Evolutionary conservation across 768 basidiomycete genomes (phyloP).

Genomic region (Filobasidium floriforme): DNA sequence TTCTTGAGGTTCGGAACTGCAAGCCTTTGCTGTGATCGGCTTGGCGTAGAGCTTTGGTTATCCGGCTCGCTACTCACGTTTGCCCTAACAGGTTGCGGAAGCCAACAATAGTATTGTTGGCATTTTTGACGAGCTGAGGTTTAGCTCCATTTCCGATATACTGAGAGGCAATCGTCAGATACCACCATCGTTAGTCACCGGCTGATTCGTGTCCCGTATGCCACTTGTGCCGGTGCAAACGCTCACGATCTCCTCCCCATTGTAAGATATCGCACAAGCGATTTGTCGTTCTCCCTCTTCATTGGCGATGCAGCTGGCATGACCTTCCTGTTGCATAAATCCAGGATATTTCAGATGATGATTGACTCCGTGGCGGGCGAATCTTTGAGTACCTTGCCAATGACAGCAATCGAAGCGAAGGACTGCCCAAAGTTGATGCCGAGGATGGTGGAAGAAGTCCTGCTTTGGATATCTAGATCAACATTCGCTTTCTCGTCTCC

Average conservation of each 20-base stretch:
- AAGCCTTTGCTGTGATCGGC: background rate
- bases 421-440: slow-evolving; percentile 97
- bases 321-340: slow-evolving; percentile 59
- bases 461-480: background rate
- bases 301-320: slow-evolving; percentile 92
- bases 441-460: slow-evolving; percentile 45
- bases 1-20: too few relatives aligned
- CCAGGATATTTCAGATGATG: background rate
- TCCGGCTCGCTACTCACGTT: slow-evolving; percentile 51
- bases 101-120: slow-evolving; percentile 85
- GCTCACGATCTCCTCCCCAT: slow-evolving; percentile 72
- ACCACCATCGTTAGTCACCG: background rate
- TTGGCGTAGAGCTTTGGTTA: background rate
- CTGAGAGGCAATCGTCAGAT: too few relatives aligned
- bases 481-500: too few relatives aligned
- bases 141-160: slow-evolving; percentile 94
- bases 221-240: background rate
- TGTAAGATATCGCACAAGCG: slow-evolving; percentile 83
- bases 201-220: background rate
- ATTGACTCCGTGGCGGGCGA: background rate
- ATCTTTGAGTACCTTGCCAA: slow-evolving; percentile 63
- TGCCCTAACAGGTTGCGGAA: slow-evolving; percentile 91
- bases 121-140: slow-evolving; percentile 89
- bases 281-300: slow-evolving; percentile 99
- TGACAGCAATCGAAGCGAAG: slow-evolving; percentile 88